Evolutionary conservation across 164 flowering plant species (phyloP).

Genomic region (Dillenia suffruticosa): DNA sequence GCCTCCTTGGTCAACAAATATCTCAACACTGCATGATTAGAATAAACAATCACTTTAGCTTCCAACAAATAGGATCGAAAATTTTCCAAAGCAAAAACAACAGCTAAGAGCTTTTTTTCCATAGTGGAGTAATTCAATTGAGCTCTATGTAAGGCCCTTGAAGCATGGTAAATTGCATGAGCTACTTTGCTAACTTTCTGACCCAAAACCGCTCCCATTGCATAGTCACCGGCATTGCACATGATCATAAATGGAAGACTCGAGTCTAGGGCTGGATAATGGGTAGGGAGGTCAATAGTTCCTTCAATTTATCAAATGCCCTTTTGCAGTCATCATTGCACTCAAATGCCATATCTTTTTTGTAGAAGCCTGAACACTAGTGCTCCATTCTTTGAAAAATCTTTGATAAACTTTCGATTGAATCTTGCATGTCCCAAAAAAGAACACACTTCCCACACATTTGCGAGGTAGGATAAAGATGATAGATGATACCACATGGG

Average conservation of each 20-base stretch:
- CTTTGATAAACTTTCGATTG: no score
- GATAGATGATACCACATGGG: slow-evolving; percentile 7
- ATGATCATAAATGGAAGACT: slow-evolving; percentile 8
- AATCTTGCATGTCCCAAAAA: no score
- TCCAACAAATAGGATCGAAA: slow-evolving; percentile 9
- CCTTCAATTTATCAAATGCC: slow-evolving; percentile 1
- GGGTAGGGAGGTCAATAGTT: background rate
- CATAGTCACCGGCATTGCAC: slow-evolving; percentile 14
- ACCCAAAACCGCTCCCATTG: slow-evolving; percentile 2
- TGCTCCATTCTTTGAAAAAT: no score
- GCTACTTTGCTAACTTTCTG: background rate
- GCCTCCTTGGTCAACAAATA: slow-evolving; percentile 6
- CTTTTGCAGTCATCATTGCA: background rate
- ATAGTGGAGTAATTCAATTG: slow-evolving; percentile 8
- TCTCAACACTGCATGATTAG: slow-evolving; percentile 8
- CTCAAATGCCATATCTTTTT: background rate
- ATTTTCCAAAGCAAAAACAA: slow-evolving; percentile 10
- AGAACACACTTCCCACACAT: no score
- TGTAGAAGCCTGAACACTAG: no score
- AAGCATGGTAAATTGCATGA: slow-evolving; percentile 6
- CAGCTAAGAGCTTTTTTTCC: slow-evolving; percentile 4
- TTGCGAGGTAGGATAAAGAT: no score
- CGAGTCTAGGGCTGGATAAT: slow-evolving; percentile 8
- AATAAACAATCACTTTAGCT: slow-evolving; percentile 7
- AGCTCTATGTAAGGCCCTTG: background rate